Evolutionary conservation across 805 yeast genomes (phyloP), one percentile per base, ranked within the genome.

Genomic region (Naumovozyma baii): DNA sequence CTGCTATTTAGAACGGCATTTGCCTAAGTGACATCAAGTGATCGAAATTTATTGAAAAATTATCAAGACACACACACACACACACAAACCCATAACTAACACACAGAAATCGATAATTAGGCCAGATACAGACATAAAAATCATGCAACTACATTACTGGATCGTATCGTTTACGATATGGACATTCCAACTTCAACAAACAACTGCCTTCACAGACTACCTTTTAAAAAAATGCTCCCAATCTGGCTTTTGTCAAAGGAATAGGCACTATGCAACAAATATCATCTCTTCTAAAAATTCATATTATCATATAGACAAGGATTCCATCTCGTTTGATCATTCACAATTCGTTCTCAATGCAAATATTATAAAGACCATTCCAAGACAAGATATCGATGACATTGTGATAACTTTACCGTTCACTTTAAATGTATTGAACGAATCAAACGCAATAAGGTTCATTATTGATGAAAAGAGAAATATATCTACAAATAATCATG

Each of bases 211-310:
- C 30, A 79, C 80, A 49, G 76, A 73, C 2, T 76, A 78, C 46
- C 61, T 85, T 39, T 82, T 86, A 67, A 83, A 85, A 55, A 74
- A 69, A 12, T 88, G 97, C 59, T 75, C 68, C 4, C 80, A 82
- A 51, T 73, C 86, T 14, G 94, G 95, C 5, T 87, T 88, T 55
- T 88, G 97, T 55, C 62, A 70, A 37, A 71, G 97, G 59, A 84
- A 88, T 52, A 66, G 90, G 40, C 76, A 74, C 41, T 85, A 73
- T 54, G 83, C 85, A 1, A 44, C 54, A 2, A 55, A 66, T 34
- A 65, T 73, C 4, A 40, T 46, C 4, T 48, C 47, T 14, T 46
- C 54, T 1, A 62, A 59, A 33, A 58, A 57, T 16, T 55, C 68
- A 1, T 64, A 68, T 22, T 73, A 74, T 47, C 54, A 66, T 2